phyloP scores from a whole-genome alignment of 2,329 filamentous ascomycete genomes.

The Alternaria gaisen region DNA sequence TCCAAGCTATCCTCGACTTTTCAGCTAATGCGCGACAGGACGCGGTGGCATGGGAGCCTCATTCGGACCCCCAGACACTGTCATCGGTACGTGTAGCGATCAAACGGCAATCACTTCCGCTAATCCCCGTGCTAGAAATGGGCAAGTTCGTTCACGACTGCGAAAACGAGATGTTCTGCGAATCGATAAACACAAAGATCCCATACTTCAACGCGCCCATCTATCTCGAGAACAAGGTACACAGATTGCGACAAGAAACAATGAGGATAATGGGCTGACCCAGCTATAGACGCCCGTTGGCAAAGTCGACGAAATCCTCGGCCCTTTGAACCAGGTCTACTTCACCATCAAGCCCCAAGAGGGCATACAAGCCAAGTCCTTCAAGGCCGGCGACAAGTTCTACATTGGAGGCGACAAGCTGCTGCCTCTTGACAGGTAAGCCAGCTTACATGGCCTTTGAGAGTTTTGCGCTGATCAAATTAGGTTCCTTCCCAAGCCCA shows the following conservation, averaged over 20 bases:
- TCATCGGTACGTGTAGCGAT: constrained; percentile 48
- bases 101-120: constrained; percentile 10
- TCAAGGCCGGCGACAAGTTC: constrained; percentile 97
- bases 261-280: constrained; percentile 29
- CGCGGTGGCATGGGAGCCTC: constrained; percentile 50
- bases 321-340: constrained; percentile 96
- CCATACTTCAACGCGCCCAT: constrained; percentile 99
- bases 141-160: constrained; percentile 92
- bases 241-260: not conserved
- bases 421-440: constrained; percentile 83
- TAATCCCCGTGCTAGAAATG: constrained; percentile 73
- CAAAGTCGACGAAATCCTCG: constrained; percentile 97
- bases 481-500: constrained; percentile 92
- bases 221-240: constrained; percentile 96
- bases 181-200: constrained; percentile 92
- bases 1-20: constrained; percentile 28
- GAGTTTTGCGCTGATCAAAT: constrained; percentile 28
- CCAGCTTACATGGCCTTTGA: not conserved
- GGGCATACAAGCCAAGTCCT: constrained; percentile 92
- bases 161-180: constrained; percentile 98
- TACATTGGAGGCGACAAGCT: constrained; percentile 96
- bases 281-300: constrained; percentile 76
- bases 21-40: constrained; percentile 47
- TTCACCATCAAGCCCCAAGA: constrained; percentile 98
- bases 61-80: constrained; percentile 56